Base-by-base conservation (phyloP, 176 grass and related monocot species). In the Aegilops longissima region DNA sequence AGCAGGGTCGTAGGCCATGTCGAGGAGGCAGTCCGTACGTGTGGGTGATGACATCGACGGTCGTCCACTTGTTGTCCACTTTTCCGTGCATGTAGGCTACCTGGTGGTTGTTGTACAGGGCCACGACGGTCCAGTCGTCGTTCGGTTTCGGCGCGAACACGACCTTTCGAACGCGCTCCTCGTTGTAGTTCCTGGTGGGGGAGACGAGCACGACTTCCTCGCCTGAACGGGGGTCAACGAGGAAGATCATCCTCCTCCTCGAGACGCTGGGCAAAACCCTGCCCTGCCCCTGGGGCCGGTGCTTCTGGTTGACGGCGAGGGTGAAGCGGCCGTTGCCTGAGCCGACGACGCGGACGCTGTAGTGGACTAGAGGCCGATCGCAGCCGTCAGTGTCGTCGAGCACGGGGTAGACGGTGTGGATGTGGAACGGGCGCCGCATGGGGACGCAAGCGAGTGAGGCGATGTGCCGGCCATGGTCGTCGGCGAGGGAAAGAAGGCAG, bases 201-300 rank as follows among this genome's bases (percentile, higher is more conserved):
- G 20, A 11, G 8, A 3, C 12, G 16, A 58, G 4, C 47, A 54
- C 2, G 75, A 89, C 9, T 6, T 64, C 17, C 38, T 52, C 29
- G 6, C 27, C 54, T 21, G 69, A 1, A 39, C 71, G 27, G 4
- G 21, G 74, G 5, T 70, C 62, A 5, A 70, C 5, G 45, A 89
- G 65, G 27, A 49, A 14, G 29, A 84, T 47, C 52, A 4, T 5
- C 6, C 21, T 2, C n/a, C 4, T 54, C 5, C 2, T 54, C 16
- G 5, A 5, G 20, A 3, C 4, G 2, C 3, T 0, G 20, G 0
- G 2, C 9, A 2, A 2, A 10, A 2, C 18, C 1, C 34, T 8
- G 9, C 4, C 8, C 44, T 4, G 12, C 4, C 45, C 12, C 45
- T 49, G 45, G 45, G 45, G 9, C 12, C 45, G 3, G 30, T 54